These are phyloP conservation scores for Metrosideros polymorpha DNA, from an alignment of 441 rosid genomes.

Conservation along the genomic window DNA sequence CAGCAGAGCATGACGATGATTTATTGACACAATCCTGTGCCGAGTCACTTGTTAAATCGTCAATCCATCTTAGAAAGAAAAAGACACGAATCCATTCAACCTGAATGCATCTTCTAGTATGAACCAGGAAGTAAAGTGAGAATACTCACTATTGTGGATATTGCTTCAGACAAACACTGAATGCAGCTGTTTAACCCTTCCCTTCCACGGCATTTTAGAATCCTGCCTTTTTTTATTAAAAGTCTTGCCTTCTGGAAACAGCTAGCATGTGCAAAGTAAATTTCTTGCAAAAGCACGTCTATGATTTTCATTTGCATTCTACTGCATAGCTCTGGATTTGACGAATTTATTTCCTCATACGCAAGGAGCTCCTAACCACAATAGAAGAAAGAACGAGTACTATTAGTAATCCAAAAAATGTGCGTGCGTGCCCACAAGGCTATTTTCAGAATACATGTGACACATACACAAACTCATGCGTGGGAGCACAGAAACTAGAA, in stretches of 20 bases:
- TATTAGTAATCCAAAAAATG: background rate
- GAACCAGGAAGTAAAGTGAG: background rate
- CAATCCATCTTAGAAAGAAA: constrained; percentile 6
- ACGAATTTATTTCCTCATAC: constrained; percentile 44
- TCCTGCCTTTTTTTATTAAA: constrained; percentile 55
- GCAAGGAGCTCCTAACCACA: constrained; percentile 62
- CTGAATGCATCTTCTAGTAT: background rate
- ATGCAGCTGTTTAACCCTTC: constrained; percentile 45
- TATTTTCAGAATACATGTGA: background rate
- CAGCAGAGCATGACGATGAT: constrained; percentile 12
- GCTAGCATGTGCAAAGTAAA: constrained; percentile 24
- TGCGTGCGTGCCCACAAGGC: background rate
- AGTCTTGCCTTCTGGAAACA: constrained; percentile 43
- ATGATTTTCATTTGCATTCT: constrained; percentile 42
- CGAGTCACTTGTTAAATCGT: constrained; percentile 8
- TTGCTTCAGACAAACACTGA: constrained; percentile 60
- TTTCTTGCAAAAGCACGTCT: constrained; percentile 51
- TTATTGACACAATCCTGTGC: constrained; percentile 25
- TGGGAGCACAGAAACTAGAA: background rate
- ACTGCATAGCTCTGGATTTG: constrained; percentile 42
- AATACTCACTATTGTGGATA: constrained; percentile 44
- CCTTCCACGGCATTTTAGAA: constrained; percentile 41
- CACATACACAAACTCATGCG: background rate
- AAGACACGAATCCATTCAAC: background rate
- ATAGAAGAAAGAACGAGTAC: background rate